Conservation (phyloP, 192 early-diverging fungal genomes). For the Helicostylum pulchrum region DNA sequence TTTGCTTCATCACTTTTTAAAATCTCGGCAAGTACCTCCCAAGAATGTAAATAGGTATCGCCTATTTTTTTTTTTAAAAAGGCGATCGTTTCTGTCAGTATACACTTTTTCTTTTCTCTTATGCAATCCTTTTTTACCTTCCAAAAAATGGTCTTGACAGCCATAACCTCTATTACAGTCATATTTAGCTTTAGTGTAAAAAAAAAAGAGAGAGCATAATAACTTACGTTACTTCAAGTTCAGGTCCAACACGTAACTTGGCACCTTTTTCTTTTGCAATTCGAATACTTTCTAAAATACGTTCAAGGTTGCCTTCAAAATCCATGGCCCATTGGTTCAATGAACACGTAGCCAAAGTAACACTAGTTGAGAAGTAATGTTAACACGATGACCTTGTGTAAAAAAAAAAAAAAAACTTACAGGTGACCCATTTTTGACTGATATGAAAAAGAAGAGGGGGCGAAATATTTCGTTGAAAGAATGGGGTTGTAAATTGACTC, state of each 20-base stretch:
- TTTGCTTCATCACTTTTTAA: constrained; percentile 59
- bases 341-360: constrained; percentile 79
- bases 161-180: constrained; percentile 77
- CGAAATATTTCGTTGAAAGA: no score
- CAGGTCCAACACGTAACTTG: constrained; percentile 84
- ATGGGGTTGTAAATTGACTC: no score
- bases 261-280: constrained; percentile 81
- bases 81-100: neutral
- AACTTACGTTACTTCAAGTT: constrained; percentile 88
- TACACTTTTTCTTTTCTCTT: neutral
- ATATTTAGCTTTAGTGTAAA: neutral
- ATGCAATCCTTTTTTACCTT: constrained; percentile 61
- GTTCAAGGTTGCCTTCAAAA: constrained; percentile 88
- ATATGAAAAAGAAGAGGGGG: no score
- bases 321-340: constrained; percentile 96
- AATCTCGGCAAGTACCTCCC: constrained; percentile 83
- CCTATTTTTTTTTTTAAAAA: no score
- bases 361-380: constrained; percentile 13
- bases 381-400: no score
- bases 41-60: constrained; percentile 93
- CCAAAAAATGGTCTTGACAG: constrained; percentile 97
- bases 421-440: neutral
- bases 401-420: neutral
- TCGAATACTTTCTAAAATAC: constrained; percentile 82
- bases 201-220: neutral